A percentile compares a stretch with the other conserved stretches of the same genome.
These are phyloP conservation scores for Meyerozyma elateridarum DNA, from an alignment of 1,139 yeast species.

Conservation along the genomic window DNA sequence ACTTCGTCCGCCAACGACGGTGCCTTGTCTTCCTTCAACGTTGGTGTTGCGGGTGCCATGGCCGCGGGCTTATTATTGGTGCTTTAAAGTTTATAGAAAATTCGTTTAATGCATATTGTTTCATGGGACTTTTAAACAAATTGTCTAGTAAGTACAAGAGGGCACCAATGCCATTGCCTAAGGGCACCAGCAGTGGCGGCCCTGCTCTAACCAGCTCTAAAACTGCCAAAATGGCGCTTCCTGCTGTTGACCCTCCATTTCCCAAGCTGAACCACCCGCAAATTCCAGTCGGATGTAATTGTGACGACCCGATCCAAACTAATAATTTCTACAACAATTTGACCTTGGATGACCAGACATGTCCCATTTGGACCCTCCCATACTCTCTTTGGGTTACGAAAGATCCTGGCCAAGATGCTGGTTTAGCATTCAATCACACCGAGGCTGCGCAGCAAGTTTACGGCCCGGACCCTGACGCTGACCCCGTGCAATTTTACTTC, in stretches of 20 bases:
- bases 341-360: slow-evolving; percentile 40
- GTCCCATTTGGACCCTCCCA: slow-evolving; percentile 46
- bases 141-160: too few species aligned
- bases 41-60: slow-evolving; percentile 33
- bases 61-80: slow-evolving; percentile 32
- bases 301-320: slow-evolving; percentile 34
- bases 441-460: slow-evolving; percentile 37
- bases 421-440: slow-evolving; percentile 43
- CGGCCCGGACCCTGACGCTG: slow-evolving; percentile 38
- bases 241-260: slow-evolving; percentile 9
- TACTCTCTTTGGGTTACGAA: slow-evolving; percentile 42
- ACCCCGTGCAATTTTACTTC: slow-evolving; percentile 41
- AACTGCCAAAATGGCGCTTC: too few species aligned
- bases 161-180: too few species aligned
- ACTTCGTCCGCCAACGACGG: slow-evolving; percentile 19
- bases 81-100: too few species aligned
- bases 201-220: too few species aligned
- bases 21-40: slow-evolving; percentile 17
- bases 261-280: slow-evolving; percentile 9
- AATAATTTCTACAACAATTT: slow-evolving; percentile 43
- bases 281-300: slow-evolving; percentile 9
- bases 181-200: too few species aligned
- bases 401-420: slow-evolving; percentile 35
- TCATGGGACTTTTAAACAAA: too few species aligned
- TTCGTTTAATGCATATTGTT: too few species aligned